A percentile compares a stretch with the other conserved stretches of the same genome.
Conservation (phyloP, 345 rosid genomes). For the Heritiera fomes region DNA sequence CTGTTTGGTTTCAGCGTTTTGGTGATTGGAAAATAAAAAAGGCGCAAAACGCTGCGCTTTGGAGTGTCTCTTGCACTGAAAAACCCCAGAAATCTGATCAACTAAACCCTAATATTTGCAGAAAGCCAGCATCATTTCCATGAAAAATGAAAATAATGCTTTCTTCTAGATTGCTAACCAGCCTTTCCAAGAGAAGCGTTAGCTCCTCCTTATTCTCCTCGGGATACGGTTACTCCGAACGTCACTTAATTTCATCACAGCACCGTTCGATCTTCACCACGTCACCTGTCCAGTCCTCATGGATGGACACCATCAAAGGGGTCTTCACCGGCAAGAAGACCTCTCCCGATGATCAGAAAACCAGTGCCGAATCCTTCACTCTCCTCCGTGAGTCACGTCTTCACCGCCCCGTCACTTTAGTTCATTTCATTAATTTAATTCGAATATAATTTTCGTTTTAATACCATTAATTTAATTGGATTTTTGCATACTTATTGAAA, state of each 20-base stretch:
- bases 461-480: not conserved
- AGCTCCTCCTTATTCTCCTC: not conserved
- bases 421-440: not conserved
- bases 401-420: not conserved
- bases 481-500: not conserved
- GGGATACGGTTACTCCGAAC: constrained; percentile 8
- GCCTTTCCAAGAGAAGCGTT: constrained; percentile 1
- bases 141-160: constrained; percentile 16
- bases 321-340: constrained; percentile 73
- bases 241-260: constrained; percentile 34
- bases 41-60: no score
- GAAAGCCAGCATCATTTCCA: no score
- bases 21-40: no score
- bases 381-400: constrained; percentile 56
- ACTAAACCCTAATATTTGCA: no score
- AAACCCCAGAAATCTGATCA: no score
- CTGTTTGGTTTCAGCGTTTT: no score
- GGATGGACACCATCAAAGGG: constrained; percentile 87
- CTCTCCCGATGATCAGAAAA: constrained; percentile 38
- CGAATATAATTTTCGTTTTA: not conserved
- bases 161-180: constrained; percentile 19
- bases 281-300: constrained; percentile 44
- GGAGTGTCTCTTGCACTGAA: no score
- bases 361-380: constrained; percentile 61
- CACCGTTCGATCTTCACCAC: constrained; percentile 59